phyloP scores from a whole-genome alignment of 768 basidiomycete genomes.

The Dacryopinax primogenitus region DNA sequence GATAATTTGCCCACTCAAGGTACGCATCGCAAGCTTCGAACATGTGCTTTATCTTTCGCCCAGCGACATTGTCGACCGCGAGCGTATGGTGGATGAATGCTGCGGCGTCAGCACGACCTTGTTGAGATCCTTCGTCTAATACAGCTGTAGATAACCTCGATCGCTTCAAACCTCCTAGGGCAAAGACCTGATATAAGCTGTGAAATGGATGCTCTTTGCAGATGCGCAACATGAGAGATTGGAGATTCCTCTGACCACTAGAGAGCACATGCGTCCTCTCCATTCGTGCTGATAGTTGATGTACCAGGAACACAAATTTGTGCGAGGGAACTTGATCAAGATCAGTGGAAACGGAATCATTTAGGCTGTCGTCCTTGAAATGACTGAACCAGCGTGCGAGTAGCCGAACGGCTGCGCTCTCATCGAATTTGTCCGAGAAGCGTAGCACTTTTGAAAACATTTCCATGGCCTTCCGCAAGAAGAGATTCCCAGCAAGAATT shows the following conservation, averaged over 20 bases:
- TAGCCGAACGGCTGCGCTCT: conserved; percentile 63
- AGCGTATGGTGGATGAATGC: neutral
- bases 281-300: conserved; percentile 87
- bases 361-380: conserved; percentile 42
- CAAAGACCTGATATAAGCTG: conserved; percentile 77
- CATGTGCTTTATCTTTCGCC: conserved; percentile 29
- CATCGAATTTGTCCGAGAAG: conserved; percentile 58
- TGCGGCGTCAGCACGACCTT: neutral
- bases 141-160: conserved; percentile 16
- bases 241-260: conserved; percentile 44
- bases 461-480: conserved; percentile 60
- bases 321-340: conserved; percentile 58
- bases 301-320: conserved; percentile 83
- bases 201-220: conserved; percentile 90
- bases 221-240: conserved; percentile 51
- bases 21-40: conserved; percentile 41
- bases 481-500: conserved; percentile 38
- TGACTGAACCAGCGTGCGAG: conserved; percentile 88
- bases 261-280: conserved; percentile 31
- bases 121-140: conserved; percentile 12
- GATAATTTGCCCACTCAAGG: conserved; percentile 58
- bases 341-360: conserved; percentile 33
- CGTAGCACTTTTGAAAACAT: conserved; percentile 76
- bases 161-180: conserved; percentile 36
- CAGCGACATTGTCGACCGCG: conserved; percentile 30